Evolutionary conservation across 2,329 filamentous ascomycete genomes (phyloP).

Genomic region (Dactylellina haptotyla): DNA sequence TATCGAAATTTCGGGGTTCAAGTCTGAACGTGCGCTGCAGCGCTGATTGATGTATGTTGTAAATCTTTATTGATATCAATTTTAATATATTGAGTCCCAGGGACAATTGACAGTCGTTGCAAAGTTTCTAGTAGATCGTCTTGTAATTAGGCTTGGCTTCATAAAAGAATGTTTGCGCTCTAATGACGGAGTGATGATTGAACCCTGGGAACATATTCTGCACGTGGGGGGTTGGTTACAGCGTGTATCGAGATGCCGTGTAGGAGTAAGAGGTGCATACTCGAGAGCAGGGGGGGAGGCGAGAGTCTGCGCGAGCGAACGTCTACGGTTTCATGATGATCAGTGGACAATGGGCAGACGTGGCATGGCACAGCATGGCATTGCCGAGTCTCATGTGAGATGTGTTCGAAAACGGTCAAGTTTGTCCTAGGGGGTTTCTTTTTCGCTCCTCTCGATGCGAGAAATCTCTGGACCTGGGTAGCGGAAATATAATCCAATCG

Average conservation of each 20-base stretch:
- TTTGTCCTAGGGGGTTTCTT: not conserved
- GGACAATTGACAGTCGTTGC: too few species aligned
- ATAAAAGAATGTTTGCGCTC: too few species aligned
- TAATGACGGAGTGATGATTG: too few species aligned
- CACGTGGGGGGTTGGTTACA: not conserved
- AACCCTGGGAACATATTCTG: too few species aligned
- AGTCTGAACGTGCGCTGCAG: too few species aligned
- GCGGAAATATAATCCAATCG: slow-evolving; percentile 45
- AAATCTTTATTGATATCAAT: too few species aligned
- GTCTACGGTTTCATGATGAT: slow-evolving; percentile 36
- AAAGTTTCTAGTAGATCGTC: too few species aligned
- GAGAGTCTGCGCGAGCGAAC: slow-evolving; percentile 5
- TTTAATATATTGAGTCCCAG: too few species aligned
- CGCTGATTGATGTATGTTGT: too few species aligned
- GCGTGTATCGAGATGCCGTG: slow-evolving; percentile 6
- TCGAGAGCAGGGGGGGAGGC: slow-evolving; percentile 12
- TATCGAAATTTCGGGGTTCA: too few species aligned
- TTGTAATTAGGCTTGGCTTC: too few species aligned
- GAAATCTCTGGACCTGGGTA: slow-evolving; percentile 18
- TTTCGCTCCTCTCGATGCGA: not conserved
- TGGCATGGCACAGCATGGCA: not conserved
- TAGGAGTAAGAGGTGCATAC: not conserved
- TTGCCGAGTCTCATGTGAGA: not conserved
- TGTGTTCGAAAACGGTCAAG: not conserved
- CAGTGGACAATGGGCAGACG: slow-evolving; percentile 22